Base-by-base conservation (phyloP, 2,329 filamentous ascomycete genomes). In the Aspergillus spinulosporus region DNA sequence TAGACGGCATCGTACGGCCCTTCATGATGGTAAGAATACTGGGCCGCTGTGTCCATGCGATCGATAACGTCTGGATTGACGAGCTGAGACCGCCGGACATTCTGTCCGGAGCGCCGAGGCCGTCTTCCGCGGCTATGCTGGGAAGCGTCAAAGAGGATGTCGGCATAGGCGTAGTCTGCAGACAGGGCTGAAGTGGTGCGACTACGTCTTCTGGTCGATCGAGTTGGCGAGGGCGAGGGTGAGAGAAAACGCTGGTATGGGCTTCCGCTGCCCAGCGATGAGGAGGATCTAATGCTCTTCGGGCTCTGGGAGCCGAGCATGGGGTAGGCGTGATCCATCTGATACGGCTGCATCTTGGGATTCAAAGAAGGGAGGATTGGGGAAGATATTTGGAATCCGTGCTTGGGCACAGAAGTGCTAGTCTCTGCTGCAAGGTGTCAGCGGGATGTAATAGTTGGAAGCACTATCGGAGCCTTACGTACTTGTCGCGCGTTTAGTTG, bases 1-100 rank as follows among this genome's bases (percentile, higher is more conserved):
- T 90, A 80, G 2, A 90, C 88, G 7, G 92, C 90, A 70, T 97
- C 93, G 65, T 89, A 97, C 0, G 93, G 93, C 0, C 93, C 92
- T 61, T 88, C 90, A 66, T 97, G 93, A 72, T 97, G 93, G 73
- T 96, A 96, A 2, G 81, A 75, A 14, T 81, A 81, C 49, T 83
- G 82, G n/a, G 82, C 73, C 2, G 82, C 77, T 52, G 78, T 80
- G 69, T 96, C 93, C 1, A 97, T 84, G 4, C 79, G 78, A 71
- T 97, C 93, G 66, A 97, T 94, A 6, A 81, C 80, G 71, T 97
- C 92, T 1, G 90, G 83, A 45, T 82, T 83, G 28, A 86, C 83
- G 12, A 69, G 60, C 28, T 61, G 60, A 6, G 68, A 70, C 37
- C 62, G 65, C 1, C 62, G 59, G 52, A 34, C 12, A 6, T 26